Evolutionary conservation across 345 rosid genomes (phyloP).

Genomic region (Bruguiera parviflora): DNA sequence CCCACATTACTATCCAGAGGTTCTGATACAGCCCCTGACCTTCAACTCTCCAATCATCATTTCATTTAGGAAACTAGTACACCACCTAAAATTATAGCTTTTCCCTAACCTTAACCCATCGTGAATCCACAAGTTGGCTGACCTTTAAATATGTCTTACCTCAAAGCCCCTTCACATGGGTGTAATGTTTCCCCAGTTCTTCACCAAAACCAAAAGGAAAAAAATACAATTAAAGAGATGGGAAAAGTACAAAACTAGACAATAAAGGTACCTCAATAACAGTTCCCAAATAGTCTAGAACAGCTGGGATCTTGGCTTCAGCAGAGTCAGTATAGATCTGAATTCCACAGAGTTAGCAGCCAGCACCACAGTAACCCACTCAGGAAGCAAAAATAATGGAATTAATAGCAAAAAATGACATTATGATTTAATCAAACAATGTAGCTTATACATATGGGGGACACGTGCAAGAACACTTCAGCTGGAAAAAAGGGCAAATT

Average conservation of each 20-base stretch:
- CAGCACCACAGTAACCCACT: neutral
- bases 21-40: too few relatives aligned
- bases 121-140: too few relatives aligned
- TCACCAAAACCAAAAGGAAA: neutral
- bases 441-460: neutral
- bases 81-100: too few relatives aligned
- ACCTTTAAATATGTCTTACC: too few relatives aligned
- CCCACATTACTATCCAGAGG: too few relatives aligned
- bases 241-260: neutral
- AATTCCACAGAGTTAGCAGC: conserved; percentile 9
- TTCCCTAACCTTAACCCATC: too few relatives aligned
- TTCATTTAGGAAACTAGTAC: too few relatives aligned
- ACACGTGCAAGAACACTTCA: neutral
- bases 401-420: neutral
- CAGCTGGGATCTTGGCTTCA: conserved; percentile 89
- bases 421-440: neutral
- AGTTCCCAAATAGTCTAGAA: conserved; percentile 75
- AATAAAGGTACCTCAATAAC: conserved; percentile 62
- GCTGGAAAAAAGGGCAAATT: neutral
- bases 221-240: neutral
- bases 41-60: too few relatives aligned
- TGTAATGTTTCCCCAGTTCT: too few relatives aligned
- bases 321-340: conserved; percentile 94
- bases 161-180: too few relatives aligned
- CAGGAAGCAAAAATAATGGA: neutral